These are phyloP conservation scores for Tephrocybe sp. DNA, from an alignment of 768 basidiomycete species.

Conservation along the genomic window DNA sequence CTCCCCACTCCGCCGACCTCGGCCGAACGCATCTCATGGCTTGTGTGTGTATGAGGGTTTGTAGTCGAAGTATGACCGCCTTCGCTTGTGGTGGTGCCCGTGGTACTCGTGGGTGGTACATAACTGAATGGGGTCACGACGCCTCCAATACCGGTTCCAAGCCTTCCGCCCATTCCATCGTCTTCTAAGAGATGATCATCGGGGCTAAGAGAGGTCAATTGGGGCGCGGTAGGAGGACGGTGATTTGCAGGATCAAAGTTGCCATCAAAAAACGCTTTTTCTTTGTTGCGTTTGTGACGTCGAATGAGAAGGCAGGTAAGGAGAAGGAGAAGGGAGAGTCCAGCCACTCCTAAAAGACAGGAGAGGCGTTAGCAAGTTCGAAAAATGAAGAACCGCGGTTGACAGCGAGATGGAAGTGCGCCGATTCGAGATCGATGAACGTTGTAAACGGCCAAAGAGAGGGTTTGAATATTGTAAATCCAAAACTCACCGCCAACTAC, in stretches of 20 bases:
- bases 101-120: constrained; percentile 2
- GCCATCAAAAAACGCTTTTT: constrained; percentile 33
- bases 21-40: too few species aligned
- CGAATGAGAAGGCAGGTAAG: constrained; percentile 26
- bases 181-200: constrained; percentile 20
- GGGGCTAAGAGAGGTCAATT: constrained; percentile 11
- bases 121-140: constrained; percentile 33
- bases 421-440: too few species aligned
- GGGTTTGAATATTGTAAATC: too few species aligned
- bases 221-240: constrained; percentile 12
- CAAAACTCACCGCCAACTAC: constrained; percentile 49
- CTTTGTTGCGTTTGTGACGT: constrained; percentile 20
- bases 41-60: too few species aligned
- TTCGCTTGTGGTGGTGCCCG: not conserved
- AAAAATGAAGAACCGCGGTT: too few species aligned
- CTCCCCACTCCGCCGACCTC: too few species aligned
- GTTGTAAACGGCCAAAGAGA: too few species aligned
- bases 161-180: constrained; percentile 35
- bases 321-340: constrained; percentile 22
- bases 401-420: not conserved
- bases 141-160: constrained; percentile 28
- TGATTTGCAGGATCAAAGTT: constrained; percentile 39
- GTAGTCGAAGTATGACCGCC: too few species aligned
- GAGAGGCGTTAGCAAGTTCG: not conserved
- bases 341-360: constrained; percentile 26